Conservation (phyloP, 2,329 filamentous ascomycete species). For the Albifimbria verrucaria region DNA sequence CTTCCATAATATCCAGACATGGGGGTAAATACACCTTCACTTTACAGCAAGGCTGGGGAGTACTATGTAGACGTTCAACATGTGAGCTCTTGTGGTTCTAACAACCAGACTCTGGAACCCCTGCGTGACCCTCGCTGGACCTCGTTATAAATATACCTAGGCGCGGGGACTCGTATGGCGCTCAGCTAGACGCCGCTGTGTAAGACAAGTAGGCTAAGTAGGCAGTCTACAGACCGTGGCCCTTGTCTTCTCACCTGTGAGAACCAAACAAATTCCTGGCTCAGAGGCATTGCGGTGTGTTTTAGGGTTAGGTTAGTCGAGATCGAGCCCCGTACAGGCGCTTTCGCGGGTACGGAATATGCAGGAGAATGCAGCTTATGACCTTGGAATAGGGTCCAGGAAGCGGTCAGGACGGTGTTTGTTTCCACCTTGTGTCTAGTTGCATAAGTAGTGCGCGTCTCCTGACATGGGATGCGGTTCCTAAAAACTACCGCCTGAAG, state of each 20-base stretch:
- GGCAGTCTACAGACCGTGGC: too few relatives aligned
- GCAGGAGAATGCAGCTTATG: background rate
- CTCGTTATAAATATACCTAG: background rate
- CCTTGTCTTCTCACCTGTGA: too few relatives aligned
- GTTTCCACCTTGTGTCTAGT: background rate
- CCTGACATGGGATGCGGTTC: background rate
- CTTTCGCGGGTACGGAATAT: background rate
- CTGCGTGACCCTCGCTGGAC: too few relatives aligned
- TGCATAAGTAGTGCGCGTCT: background rate
- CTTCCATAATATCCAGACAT: too few relatives aligned
- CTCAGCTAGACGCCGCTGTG: background rate
- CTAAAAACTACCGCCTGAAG: background rate
- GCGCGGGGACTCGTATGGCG: background rate
- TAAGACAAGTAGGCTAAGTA: background rate
- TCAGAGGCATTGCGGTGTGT: background rate
- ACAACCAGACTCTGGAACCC: too few relatives aligned
- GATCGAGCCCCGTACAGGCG: background rate
- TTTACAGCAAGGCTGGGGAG: too few relatives aligned
- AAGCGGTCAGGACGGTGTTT: background rate
- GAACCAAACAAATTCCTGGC: too few relatives aligned
- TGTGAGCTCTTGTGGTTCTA: too few relatives aligned
- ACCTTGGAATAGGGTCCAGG: background rate
- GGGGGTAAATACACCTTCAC: too few relatives aligned
- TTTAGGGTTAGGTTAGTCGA: background rate
- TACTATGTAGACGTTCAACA: too few relatives aligned